Evolutionary conservation across 208 protist species (phyloP).

Genomic region (Leishmania tarentolae): DNA sequence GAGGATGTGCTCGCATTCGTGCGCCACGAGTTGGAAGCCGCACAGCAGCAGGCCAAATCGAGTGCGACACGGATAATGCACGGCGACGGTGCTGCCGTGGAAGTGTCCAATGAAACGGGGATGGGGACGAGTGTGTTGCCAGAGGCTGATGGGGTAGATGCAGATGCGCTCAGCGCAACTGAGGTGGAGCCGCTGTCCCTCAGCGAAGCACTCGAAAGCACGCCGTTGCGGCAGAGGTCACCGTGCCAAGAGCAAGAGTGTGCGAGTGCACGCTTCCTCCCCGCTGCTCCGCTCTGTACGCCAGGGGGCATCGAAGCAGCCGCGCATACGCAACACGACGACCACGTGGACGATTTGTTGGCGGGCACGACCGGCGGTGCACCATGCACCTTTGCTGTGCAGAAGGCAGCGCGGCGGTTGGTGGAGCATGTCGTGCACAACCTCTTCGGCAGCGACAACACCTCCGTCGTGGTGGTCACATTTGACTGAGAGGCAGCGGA

Average conservation of each 20-base stretch:
- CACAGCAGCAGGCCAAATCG: background rate
- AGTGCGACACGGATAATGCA: background rate
- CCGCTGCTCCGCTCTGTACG: background rate
- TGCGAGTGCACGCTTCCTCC: background rate
- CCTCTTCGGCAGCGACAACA: constrained; percentile 52
- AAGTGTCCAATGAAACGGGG: background rate
- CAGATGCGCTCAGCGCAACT: background rate
- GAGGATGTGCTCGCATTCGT: constrained; percentile 66
- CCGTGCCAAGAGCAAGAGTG: background rate
- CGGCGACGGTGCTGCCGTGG: background rate
- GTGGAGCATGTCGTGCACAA: constrained; percentile 47
- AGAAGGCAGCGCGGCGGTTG: constrained; percentile 30
- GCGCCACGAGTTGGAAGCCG: constrained; percentile 3
- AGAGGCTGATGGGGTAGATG: background rate
- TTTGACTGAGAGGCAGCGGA: constrained; percentile 28
- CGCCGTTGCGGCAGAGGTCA: constrained; percentile 9
- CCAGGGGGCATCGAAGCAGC: constrained; percentile 8
- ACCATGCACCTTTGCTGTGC: constrained; percentile 13
- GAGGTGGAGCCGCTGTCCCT: background rate
- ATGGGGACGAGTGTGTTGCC: background rate
- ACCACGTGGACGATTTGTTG: background rate
- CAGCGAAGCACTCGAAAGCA: background rate
- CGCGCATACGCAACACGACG: background rate
- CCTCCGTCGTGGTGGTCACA: constrained; percentile 46
- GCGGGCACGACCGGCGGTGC: background rate